Percentiles rank a stretch among this genome's conserved stretches.
These are phyloP conservation scores for Actinomortierella ambigua DNA, from an alignment of 371 early-diverging fungal genomes.

Conservation along the genomic window DNA sequence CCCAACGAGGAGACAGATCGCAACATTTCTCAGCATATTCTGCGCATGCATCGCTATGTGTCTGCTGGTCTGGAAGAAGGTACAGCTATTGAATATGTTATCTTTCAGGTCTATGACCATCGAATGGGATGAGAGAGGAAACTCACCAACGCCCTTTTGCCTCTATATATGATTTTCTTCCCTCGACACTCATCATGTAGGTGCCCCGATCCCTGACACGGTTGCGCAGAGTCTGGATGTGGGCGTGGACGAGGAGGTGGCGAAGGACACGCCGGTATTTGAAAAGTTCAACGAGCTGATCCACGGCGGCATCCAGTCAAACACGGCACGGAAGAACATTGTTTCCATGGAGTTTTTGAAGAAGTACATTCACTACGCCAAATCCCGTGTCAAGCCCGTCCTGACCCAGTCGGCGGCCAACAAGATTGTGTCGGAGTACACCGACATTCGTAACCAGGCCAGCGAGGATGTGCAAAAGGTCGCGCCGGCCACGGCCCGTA, in stretches of 20 bases:
- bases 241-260: constrained; percentile 54
- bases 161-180: constrained; percentile 11
- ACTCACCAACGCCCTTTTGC: constrained; percentile 29
- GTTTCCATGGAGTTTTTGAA: constrained; percentile 79
- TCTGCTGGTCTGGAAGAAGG: constrained; percentile 90
- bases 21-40: constrained; percentile 88
- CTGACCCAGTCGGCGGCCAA: constrained; percentile 78
- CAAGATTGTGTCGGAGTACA: constrained; percentile 80
- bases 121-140: no score
- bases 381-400: constrained; percentile 71
- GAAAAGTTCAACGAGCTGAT: constrained; percentile 80
- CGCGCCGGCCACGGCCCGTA: constrained; percentile 96
- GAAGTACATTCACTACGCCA: constrained; percentile 88
- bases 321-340: constrained; percentile 53
- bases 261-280: constrained; percentile 73
- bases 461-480: constrained; percentile 50
- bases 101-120: no score
- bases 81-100: no score
- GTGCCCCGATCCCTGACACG: constrained; percentile 71
- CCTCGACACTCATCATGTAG: constrained; percentile 40
- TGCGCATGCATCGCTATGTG: constrained; percentile 91
- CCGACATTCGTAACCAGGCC: constrained; percentile 67
- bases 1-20: constrained; percentile 86
- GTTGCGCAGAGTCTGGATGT: constrained; percentile 59
- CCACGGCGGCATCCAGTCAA: constrained; percentile 44